Evolutionary conservation across 1,284 basidiomycete genomes (phyloP).

Genomic region (Cutaneotrichosporon spelunceum): DNA sequence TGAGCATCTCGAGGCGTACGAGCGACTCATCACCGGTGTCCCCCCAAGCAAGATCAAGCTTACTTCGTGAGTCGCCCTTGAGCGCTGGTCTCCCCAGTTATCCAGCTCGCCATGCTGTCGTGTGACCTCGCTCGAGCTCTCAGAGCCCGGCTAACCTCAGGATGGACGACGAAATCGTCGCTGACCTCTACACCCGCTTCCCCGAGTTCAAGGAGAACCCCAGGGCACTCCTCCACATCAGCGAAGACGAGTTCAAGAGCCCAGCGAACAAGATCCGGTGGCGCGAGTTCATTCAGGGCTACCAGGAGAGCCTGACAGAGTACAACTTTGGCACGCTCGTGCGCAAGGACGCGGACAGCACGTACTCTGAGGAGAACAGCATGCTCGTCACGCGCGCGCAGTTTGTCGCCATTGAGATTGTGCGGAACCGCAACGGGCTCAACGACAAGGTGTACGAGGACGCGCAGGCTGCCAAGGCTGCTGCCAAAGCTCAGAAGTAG

Average conservation of each 20-base stretch:
- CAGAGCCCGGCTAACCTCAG: constrained; percentile 52
- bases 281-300: constrained; percentile 76
- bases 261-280: constrained; percentile 84
- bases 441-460: constrained; percentile 83
- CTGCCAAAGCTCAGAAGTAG: constrained; percentile 6
- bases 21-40: constrained; percentile 86
- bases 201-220: constrained; percentile 72
- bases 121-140: background rate
- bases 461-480: constrained; percentile 57
- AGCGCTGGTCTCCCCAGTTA: background rate
- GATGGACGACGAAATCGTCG: constrained; percentile 86
- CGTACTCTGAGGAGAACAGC: constrained; percentile 89
- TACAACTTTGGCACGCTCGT: constrained; percentile 97
- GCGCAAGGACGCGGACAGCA: constrained; percentile 70
- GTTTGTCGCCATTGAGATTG: constrained; percentile 94
- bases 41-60: constrained; percentile 71
- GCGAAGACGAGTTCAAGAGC: constrained; percentile 96
- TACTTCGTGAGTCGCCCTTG: constrained; percentile 63
- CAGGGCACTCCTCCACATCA: constrained; percentile 64
- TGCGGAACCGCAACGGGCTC: constrained; percentile 84
- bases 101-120: background rate
- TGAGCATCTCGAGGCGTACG: constrained; percentile 94
- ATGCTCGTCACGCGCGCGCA: constrained; percentile 77
- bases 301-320: constrained; percentile 83
- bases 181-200: constrained; percentile 72